These are phyloP conservation scores for Neonothopanus nambi DNA, from an alignment of 1,284 basidiomycete genomes.

Conservation along the genomic window DNA sequence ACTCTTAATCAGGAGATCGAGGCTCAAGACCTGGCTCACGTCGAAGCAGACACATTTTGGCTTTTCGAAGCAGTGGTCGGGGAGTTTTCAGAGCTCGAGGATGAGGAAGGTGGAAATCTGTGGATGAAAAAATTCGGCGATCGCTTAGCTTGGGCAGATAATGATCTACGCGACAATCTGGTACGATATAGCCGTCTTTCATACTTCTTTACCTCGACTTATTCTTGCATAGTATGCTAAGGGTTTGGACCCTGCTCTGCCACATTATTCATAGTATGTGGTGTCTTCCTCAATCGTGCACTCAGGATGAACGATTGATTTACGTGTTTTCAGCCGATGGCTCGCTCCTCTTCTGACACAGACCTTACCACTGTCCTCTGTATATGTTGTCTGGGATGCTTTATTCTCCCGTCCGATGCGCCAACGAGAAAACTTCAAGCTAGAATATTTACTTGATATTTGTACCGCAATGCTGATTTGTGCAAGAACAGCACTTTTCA, in stretches of 20 bases:
- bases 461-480: conserved; percentile 68
- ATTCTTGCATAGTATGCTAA: conserved; percentile 32
- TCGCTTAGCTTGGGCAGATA: conserved; percentile 64
- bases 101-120: conserved; percentile 56
- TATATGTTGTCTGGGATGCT: conserved; percentile 69
- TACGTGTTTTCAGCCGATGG: conserved; percentile 58
- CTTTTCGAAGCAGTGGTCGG: conserved; percentile 71
- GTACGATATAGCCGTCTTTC: conserved; percentile 38
- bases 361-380: conserved; percentile 60
- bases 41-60: conserved; percentile 82
- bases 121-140: conserved; percentile 70
- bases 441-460: conserved; percentile 67
- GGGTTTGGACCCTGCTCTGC: conserved; percentile 69
- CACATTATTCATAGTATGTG: conserved; percentile 79
- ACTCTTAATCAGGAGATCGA: conserved; percentile 63
- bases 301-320: too few species aligned
- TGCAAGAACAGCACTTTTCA: conserved; percentile 51
- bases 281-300: background rate
- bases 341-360: conserved; percentile 72
- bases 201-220: conserved; percentile 4
- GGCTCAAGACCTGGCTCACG: conserved; percentile 59
- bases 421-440: conserved; percentile 60
- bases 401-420: conserved; percentile 61
- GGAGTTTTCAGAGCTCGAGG: conserved; percentile 71
- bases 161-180: conserved; percentile 59